These are phyloP conservation scores for Postia placenta DNA, from an alignment of 768 basidiomycete species.

Conservation along the genomic window DNA sequence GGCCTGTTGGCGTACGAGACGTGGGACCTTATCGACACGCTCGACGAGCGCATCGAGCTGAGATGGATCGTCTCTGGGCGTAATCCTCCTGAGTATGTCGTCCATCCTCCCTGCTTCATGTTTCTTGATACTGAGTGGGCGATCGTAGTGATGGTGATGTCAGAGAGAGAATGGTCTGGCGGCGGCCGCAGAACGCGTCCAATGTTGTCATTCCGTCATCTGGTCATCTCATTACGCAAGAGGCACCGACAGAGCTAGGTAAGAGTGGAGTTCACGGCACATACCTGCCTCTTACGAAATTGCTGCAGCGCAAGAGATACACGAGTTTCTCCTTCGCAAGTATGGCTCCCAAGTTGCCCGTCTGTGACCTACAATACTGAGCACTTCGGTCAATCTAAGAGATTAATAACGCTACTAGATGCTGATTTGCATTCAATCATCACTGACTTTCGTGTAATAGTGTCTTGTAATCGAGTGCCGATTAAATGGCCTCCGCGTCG, in stretches of 20 bases:
- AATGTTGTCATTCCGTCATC: slow-evolving; percentile 25
- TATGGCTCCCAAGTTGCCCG: slow-evolving; percentile 9
- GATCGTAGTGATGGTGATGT: slow-evolving; percentile 10
- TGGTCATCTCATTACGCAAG: slow-evolving; percentile 30
- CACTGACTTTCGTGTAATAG: no score
- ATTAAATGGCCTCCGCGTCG: no score
- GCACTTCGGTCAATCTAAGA: no score
- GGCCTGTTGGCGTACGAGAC: slow-evolving; percentile 29
- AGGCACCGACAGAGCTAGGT: slow-evolving; percentile 24
- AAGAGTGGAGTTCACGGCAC: no score
- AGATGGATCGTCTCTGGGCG: slow-evolving; percentile 51
- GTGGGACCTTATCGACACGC: slow-evolving; percentile 25
- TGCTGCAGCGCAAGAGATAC: slow-evolving; percentile 15
- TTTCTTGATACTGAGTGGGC: slow-evolving; percentile 23
- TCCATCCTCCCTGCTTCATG: not conserved
- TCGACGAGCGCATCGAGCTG: slow-evolving; percentile 47
- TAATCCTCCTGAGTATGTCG: slow-evolving; percentile 30
- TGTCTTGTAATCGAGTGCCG: no score
- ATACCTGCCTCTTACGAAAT: no score
- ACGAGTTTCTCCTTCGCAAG: slow-evolving; percentile 13
- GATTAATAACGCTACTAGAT: no score
- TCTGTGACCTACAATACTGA: no score
- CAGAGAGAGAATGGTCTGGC: slow-evolving; percentile 23
- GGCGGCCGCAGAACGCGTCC: slow-evolving; percentile 27
- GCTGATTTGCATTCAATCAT: no score